Evolutionary conservation across 106 monocot species (phyloP), one percentile per base, ranked within the genome.

Genomic region (Triglochin maritima): DNA sequence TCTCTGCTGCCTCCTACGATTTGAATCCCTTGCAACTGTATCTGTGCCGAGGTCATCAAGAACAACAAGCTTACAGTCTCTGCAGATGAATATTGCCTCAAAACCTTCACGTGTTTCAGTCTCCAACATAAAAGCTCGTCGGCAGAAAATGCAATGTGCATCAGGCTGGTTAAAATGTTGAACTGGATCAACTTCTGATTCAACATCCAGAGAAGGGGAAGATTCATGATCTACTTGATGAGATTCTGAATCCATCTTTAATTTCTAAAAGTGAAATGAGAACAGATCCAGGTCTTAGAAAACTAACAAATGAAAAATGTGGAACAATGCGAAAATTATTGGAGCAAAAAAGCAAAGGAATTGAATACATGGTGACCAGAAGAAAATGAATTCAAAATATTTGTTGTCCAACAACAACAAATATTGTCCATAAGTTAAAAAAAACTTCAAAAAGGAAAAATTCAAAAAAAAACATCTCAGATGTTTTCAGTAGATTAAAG

Each of bases 121-220:
- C 43, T 77, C 80, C 46, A 76, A 70, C 15, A 71, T 65, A 65
- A 85, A 82, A 44, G 65, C 54, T 78, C 81, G 77, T 51, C 87
- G 80, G 85, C 95, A 96, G 44, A 96, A 54, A 44, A 88, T 65
- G 74, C 95, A 96, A 49, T 67, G 81, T 9, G 44, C 72, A 29
- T 75, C 77, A 57, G 42, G 63, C n/a, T 63, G 74, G 17, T 65
- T 59, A 43, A 53, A 46, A 51, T 68, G 62, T 16, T 45, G 56
- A 65, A 49, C 16, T n/a, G 57, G 17, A 44, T 4, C 17, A 47
- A 47, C 62, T 10, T 60, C 75, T 44, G 68, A 12, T 14, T 76
- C 50, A 60, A 42, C 49, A 51, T 67, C 67, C 7, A 66, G 3
- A 2, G 51, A 10, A 7, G 51, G 42, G 0, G 11, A 52, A 42